These are phyloP conservation scores for Boletales sp. DNA, from an alignment of 768 basidiomycete genomes.

Conservation along the genomic window DNA sequence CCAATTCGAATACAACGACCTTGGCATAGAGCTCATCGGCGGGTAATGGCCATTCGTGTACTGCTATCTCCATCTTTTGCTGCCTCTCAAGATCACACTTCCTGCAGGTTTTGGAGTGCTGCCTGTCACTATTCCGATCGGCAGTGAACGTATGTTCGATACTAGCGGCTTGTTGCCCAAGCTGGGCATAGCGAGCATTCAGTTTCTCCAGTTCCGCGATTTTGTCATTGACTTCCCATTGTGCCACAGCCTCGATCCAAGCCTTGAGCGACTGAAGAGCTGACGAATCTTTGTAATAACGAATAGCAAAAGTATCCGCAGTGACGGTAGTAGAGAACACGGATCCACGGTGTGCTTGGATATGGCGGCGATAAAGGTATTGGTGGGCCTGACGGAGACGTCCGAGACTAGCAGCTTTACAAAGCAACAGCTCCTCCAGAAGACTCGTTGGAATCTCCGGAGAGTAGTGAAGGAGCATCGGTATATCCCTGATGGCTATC, in stretches of 20 bases:
- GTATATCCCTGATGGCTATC: constrained; percentile 13
- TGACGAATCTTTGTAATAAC: constrained; percentile 28
- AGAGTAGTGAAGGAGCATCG: constrained; percentile 28
- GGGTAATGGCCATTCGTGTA: constrained; percentile 50
- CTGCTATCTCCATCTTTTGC: constrained; percentile 25
- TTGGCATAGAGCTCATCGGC: constrained; percentile 13
- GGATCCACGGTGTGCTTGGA: constrained; percentile 17
- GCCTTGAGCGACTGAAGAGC: constrained; percentile 22
- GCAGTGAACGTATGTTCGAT: not conserved
- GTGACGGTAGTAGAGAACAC: constrained; percentile 29
- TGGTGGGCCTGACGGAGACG: constrained; percentile 23
- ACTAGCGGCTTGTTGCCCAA: constrained; percentile 1
- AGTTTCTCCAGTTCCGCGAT: constrained; percentile 22
- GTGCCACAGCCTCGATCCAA: constrained; percentile 30
- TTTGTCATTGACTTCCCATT: constrained; percentile 17
- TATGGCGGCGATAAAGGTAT: constrained; percentile 33
- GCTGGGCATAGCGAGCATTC: constrained; percentile 17
- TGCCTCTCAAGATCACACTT: constrained; percentile 27
- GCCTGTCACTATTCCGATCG: not conserved
- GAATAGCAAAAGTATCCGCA: constrained; percentile 29
- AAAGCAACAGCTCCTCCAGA: constrained; percentile 26
- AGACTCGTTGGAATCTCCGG: constrained; percentile 31
- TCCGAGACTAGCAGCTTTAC: constrained; percentile 23
- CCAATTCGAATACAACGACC: constrained; percentile 40
- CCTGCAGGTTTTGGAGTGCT: constrained; percentile 10